Conservation (phyloP, 2,329 filamentous ascomycete species). For the Lecanicillium sp. region DNA sequence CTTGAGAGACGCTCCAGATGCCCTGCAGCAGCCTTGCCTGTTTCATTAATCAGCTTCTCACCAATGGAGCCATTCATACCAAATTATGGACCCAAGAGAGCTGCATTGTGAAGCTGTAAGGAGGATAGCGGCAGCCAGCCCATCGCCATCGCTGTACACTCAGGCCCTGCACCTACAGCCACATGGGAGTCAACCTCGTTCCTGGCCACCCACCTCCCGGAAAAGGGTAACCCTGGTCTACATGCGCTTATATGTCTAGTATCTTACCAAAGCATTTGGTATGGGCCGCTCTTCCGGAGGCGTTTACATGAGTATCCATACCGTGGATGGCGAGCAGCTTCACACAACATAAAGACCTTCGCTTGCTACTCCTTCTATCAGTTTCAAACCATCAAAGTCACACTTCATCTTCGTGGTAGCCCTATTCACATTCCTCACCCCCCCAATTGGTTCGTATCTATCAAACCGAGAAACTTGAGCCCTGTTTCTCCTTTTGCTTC, state of each 20-base stretch:
- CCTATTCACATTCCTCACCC: constrained; percentile 3
- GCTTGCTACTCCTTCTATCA: background rate
- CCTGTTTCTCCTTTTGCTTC: constrained; percentile 13
- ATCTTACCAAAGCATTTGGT: constrained; percentile 14
- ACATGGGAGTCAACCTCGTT: constrained; percentile 3
- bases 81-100: constrained; percentile 3
- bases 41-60: constrained; percentile 6
- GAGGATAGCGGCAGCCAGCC: constrained; percentile 6
- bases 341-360: constrained; percentile 12
- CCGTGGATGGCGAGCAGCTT: background rate
- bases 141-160: constrained; percentile 6
- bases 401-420: constrained; percentile 4
- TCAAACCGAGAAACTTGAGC: constrained; percentile 13
- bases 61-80: background rate
- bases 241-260: constrained; percentile 13
- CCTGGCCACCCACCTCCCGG: background rate
- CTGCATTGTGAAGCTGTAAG: constrained; percentile 8
- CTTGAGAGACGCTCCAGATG: background rate
- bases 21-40: constrained; percentile 5
- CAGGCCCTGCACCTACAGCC: constrained; percentile 5
- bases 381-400: constrained; percentile 7
- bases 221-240: constrained; percentile 5
- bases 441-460: constrained; percentile 6
- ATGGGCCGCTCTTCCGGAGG: constrained; percentile 13
- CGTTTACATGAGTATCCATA: constrained; percentile 4